Base-by-base conservation (phyloP, 139 green algal genomes). In the Micromonas commoda region DNA sequence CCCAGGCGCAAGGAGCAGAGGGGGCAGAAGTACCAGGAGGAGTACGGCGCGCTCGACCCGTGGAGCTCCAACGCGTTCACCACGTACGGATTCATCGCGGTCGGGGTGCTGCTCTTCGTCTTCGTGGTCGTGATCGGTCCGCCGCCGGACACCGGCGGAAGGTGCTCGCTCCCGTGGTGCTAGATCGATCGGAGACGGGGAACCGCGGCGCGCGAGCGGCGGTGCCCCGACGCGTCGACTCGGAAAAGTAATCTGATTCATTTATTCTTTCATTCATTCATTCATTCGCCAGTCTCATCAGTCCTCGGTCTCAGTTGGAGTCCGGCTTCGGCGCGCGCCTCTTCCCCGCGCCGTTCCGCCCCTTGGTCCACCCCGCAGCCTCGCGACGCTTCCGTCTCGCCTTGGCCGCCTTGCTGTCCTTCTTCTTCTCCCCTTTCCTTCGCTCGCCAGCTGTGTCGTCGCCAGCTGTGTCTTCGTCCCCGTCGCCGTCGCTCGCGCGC, bases 151-250 rank as follows among this genome's bases (percentile, higher is more conserved):
- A 31, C 71, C 0, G 84, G 87, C 54, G 79, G 65, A 3, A 63
- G 85, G 28, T 89, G 85, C 78, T 88, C 85, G 1, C 72, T 89
- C 38, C 84, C 85, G 3, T 89, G 85, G 85, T 89, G 85, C 78
- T 68, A n/a, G n/a, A n/a, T n/a, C n/a, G n/a, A n/a, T n/a, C n/a
- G n/a, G n/a, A n/a, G n/a, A 64, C 20, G 21, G 53, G 20, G 53
- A 20, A 21, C 20, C 21, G 53, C 53, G 20, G 53, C 53, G 20
- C 53, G 53, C 53, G 20, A 21, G 20, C 53, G 53, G 20, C 21
- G 53, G 20, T 20, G 53, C 53, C 53, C 21, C 20, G 20, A 64
- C 61, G 61, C 61, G 61, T 33, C 5, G 26, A 33, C 61, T 31
- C 61, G 61, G 16, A 23, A 57, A 57, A 57, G 16, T 57, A 57